Evolutionary conservation across 2,329 filamentous ascomycete genomes (phyloP).

Genomic region (Talaromyces amestolkiae): DNA sequence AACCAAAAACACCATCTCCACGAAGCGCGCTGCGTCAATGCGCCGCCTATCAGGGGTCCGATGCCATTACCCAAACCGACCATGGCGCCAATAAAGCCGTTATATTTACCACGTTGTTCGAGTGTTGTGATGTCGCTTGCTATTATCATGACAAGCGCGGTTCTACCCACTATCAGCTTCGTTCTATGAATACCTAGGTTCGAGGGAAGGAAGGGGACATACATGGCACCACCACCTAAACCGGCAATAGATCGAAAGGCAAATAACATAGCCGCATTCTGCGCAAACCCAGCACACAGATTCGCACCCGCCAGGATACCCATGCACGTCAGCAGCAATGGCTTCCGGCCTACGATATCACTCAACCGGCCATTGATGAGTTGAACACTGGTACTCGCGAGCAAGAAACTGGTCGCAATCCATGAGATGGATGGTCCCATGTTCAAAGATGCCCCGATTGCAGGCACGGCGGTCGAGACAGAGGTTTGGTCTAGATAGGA

Average conservation of each 20-base stretch:
- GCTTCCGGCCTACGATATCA: slow-evolving; percentile 57
- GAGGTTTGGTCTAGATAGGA: slow-evolving; percentile 14
- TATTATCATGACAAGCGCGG: slow-evolving; percentile 56
- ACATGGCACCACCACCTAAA: slow-evolving; percentile 56
- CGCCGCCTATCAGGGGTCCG: slow-evolving; percentile 35
- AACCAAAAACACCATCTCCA: slow-evolving; percentile 31
- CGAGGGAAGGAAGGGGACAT: neutral
- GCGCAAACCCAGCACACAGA: slow-evolving; percentile 54
- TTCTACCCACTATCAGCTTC: slow-evolving; percentile 20
- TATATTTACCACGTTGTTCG: slow-evolving; percentile 52
- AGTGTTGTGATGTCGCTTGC: slow-evolving; percentile 55
- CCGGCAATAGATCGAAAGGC: slow-evolving; percentile 56
- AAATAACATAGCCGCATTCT: slow-evolving; percentile 54
- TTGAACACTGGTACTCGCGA: slow-evolving; percentile 50
- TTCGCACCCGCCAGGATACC: slow-evolving; percentile 52
- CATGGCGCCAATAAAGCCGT: slow-evolving; percentile 27
- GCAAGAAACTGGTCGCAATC: slow-evolving; percentile 23
- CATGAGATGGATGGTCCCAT: slow-evolving; percentile 20
- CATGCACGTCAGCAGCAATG: slow-evolving; percentile 51
- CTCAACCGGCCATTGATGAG: slow-evolving; percentile 58
- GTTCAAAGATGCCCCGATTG: slow-evolving; percentile 7
- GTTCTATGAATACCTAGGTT: neutral
- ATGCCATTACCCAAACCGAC: slow-evolving; percentile 41
- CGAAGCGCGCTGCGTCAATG: slow-evolving; percentile 27
- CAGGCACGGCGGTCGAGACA: slow-evolving; percentile 14